Conservation (phyloP, 2,329 filamentous ascomycete species). For the Graphilbum fragrans region DNA sequence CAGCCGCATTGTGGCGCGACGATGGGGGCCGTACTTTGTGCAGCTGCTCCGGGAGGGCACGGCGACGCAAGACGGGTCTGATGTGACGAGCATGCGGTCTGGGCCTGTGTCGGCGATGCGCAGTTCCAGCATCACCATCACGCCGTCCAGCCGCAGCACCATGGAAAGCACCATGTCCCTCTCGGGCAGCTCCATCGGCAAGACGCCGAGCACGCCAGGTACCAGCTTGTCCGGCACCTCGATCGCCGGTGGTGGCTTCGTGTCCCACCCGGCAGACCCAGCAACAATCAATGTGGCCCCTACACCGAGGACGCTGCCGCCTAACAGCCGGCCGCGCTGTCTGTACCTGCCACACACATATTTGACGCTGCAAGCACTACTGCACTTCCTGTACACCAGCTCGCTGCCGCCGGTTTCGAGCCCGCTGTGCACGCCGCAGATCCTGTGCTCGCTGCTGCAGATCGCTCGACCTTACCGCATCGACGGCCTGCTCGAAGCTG, state of each 20-base stretch:
- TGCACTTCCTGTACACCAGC: slow-evolving; percentile 91
- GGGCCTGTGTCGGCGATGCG: slow-evolving; percentile 39
- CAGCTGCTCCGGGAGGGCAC: slow-evolving; percentile 77
- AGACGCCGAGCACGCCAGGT: slow-evolving; percentile 30
- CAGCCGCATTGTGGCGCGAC: slow-evolving; percentile 71
- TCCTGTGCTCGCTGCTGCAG: slow-evolving; percentile 88
- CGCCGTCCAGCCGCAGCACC: slow-evolving; percentile 42
- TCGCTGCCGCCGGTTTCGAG: slow-evolving; percentile 67
- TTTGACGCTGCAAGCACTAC: slow-evolving; percentile 76
- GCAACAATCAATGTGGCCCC: slow-evolving; percentile 41
- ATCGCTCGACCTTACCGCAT: slow-evolving; percentile 87
- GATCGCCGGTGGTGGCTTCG: slow-evolving; percentile 9
- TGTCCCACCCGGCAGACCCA: slow-evolving; percentile 26
- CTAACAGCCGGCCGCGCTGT: slow-evolving; percentile 63
- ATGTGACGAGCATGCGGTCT: slow-evolving; percentile 64
- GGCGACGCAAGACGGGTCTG: slow-evolving; percentile 57
- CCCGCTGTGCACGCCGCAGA: slow-evolving; percentile 81
- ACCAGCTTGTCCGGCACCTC: slow-evolving; percentile 28
- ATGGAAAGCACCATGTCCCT: slow-evolving; percentile 21
- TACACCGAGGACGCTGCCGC: slow-evolving; percentile 43
- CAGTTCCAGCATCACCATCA: slow-evolving; percentile 79
- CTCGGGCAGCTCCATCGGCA: slow-evolving; percentile 20
- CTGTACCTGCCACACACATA: slow-evolving; percentile 89
- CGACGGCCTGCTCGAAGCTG: slow-evolving; percentile 82
- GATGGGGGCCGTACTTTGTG: slow-evolving; percentile 95